Conservation (phyloP, 148 eudicot species). For the Camellia granthamiana region DNA sequence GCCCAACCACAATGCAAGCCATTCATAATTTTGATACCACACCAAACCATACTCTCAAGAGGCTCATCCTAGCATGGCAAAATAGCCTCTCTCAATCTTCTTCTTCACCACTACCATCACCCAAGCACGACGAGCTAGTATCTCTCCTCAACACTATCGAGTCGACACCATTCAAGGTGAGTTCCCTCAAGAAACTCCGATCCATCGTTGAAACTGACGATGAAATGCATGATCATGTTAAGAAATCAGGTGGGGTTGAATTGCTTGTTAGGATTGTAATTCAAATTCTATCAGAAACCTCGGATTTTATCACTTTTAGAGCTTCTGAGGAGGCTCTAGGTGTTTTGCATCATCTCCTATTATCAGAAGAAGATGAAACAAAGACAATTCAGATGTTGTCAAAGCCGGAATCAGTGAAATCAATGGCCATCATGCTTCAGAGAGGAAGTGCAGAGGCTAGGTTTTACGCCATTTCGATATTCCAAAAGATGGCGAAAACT, state of each 20-base stretch:
- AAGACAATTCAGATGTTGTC: slow-evolving; percentile 14
- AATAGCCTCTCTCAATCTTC: background rate
- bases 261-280: slow-evolving; percentile 28
- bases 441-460: slow-evolving; percentile 45
- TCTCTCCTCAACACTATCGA: slow-evolving; percentile 29
- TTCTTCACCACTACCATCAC: slow-evolving; percentile 2
- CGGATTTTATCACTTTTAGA: slow-evolving; percentile 39
- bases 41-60: slow-evolving; percentile 49
- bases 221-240: slow-evolving; percentile 26
- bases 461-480: slow-evolving; percentile 32
- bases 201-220: slow-evolving; percentile 31
- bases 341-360: slow-evolving; percentile 20
- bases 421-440: slow-evolving; percentile 44
- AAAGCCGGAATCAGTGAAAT: slow-evolving; percentile 25
- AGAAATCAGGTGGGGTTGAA: slow-evolving; percentile 29
- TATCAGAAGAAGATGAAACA: slow-evolving; percentile 28
- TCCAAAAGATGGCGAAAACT: slow-evolving; percentile 28
- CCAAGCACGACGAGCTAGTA: slow-evolving; percentile 33
- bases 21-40: slow-evolving; percentile 28
- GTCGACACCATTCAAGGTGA: slow-evolving; percentile 48
- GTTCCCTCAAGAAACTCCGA: slow-evolving; percentile 29
- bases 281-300: slow-evolving; percentile 32
- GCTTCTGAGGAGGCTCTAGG: slow-evolving; percentile 52
- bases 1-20: slow-evolving; percentile 50
- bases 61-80: slow-evolving; percentile 43